These are phyloP conservation scores for Beauveria brongniartii DNA, from an alignment of 2,329 filamentous ascomycete genomes.

Conservation along the genomic window DNA sequence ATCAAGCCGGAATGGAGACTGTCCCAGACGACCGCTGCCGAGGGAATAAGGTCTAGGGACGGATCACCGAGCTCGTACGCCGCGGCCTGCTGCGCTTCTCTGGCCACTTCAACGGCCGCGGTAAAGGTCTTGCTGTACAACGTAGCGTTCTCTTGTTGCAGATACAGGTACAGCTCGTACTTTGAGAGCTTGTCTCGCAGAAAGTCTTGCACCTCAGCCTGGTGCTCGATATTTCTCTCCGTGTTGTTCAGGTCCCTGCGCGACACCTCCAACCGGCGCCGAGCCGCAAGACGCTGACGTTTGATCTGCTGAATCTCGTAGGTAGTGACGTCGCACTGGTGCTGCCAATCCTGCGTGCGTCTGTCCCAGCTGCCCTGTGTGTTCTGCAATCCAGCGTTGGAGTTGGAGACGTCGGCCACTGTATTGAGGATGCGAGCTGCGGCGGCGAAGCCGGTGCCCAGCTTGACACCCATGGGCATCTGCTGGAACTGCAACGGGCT, in stretches of 20 bases:
- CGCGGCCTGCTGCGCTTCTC: conserved; percentile 5
- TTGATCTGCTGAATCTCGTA: conserved; percentile 13
- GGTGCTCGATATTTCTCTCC: conserved; percentile 5
- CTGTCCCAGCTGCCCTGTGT: conserved; percentile 6
- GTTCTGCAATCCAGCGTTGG: neutral
- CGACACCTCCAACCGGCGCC: conserved; percentile 6
- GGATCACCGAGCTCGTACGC: conserved; percentile 8
- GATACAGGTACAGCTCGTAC: conserved; percentile 10
- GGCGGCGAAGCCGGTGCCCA: conserved; percentile 8
- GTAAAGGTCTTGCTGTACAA: conserved; percentile 4
- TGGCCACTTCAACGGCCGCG: neutral
- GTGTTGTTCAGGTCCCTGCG: conserved; percentile 8
- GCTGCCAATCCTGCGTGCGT: conserved; percentile 10
- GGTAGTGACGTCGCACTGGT: conserved; percentile 5
- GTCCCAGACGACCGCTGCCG: conserved; percentile 7
- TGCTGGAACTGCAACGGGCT: conserved; percentile 7
- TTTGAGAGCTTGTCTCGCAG: conserved; percentile 8
- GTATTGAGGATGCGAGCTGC: conserved; percentile 7
- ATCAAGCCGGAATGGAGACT: conserved; percentile 9
- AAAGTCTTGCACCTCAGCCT: conserved; percentile 7
- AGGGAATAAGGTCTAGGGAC: neutral
- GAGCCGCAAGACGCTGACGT: conserved; percentile 7
- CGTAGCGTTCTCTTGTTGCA: conserved; percentile 3
- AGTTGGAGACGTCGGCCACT: conserved; percentile 5
- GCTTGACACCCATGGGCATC: conserved; percentile 10